phyloP scores from a whole-genome alignment of 2,329 filamentous ascomycete species.

The Onygena corvina region DNA sequence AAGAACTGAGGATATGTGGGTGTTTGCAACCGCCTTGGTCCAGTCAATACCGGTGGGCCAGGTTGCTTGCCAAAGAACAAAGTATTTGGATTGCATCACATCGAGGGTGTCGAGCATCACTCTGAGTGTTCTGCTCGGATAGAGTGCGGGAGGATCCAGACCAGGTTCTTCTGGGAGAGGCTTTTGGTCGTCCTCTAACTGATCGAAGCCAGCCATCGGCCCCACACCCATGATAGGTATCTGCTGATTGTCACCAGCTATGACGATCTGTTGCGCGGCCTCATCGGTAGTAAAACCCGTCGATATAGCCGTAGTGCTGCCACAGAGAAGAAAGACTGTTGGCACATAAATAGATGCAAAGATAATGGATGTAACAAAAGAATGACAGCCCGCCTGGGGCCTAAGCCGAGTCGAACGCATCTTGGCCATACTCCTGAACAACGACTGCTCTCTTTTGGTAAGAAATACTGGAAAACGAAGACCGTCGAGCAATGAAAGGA shows the following conservation, averaged over 20 bases:
- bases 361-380: background rate
- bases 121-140: slow-evolving; percentile 20
- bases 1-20: slow-evolving; percentile 62
- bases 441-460: background rate
- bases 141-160: background rate
- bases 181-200: slow-evolving; percentile 15
- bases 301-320: background rate
- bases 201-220: background rate
- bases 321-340: background rate
- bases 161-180: slow-evolving; percentile 15
- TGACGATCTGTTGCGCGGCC: background rate
- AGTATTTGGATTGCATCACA: slow-evolving; percentile 67
- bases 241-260: background rate
- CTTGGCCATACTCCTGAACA: background rate
- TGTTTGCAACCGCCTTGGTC: slow-evolving; percentile 77
- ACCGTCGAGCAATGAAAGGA: background rate
- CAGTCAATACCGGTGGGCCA: slow-evolving; percentile 87
- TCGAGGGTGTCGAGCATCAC: slow-evolving; percentile 52
- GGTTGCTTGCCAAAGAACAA: slow-evolving; percentile 61
- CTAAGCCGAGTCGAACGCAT: background rate
- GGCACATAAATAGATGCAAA: background rate
- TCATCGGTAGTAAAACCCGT: background rate
- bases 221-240: background rate
- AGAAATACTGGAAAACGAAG: background rate
- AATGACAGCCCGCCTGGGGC: background rate